phyloP scores from a whole-genome alignment of 306 rosid genomes.

The Ochetophila trinervis region DNA sequence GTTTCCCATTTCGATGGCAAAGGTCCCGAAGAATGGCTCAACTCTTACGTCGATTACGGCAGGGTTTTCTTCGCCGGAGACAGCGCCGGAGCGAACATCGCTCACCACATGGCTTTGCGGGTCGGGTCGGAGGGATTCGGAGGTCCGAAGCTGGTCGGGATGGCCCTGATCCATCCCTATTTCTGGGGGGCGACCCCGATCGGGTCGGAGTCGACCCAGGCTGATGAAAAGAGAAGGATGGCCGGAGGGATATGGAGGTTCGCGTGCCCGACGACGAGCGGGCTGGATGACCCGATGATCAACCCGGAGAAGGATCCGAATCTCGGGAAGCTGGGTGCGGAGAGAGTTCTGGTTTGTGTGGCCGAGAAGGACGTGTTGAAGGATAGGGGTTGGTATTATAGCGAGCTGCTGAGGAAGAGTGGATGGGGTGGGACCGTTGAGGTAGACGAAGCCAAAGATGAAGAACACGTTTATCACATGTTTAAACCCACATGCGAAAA shows the following conservation, averaged over 20 bases:
- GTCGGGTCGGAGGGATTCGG: neutral
- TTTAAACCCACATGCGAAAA: constrained; percentile 4
- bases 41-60: neutral
- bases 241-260: neutral
- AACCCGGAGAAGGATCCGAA: constrained; percentile 26
- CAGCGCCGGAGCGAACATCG: neutral
- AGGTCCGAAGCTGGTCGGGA: constrained; percentile 35
- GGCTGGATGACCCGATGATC: constrained; percentile 17
- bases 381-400: constrained; percentile 13
- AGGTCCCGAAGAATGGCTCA: neutral
- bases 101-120: neutral
- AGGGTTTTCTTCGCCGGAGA: neutral
- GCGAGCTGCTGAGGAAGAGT: constrained; percentile 9
- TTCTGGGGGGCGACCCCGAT: constrained; percentile 28
- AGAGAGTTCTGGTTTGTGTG: constrained; percentile 13
- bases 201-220: neutral
- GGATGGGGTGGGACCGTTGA: constrained; percentile 10
- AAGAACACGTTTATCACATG: constrained; percentile 5
- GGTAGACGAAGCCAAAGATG: constrained; percentile 3
- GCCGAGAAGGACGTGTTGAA: constrained; percentile 19
- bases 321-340: neutral
- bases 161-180: constrained; percentile 44
- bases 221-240: neutral
- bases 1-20: neutral
- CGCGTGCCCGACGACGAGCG: neutral